phyloP scores from a whole-genome alignment of 2,329 filamentous ascomycete species.

The Metarhizium guizhouense region DNA sequence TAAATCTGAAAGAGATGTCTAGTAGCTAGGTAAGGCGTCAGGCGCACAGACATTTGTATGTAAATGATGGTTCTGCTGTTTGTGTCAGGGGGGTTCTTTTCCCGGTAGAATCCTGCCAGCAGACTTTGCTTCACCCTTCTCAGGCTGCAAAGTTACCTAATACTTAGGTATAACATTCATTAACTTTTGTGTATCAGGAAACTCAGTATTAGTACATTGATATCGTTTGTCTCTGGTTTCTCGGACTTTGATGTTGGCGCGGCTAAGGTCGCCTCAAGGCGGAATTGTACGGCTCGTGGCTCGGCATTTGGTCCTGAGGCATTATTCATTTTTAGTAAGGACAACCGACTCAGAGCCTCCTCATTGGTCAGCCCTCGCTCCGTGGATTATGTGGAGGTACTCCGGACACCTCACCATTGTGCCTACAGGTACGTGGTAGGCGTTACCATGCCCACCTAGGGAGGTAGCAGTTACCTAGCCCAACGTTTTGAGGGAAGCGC shows the following conservation, averaged over 20 bases:
- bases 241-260: no score
- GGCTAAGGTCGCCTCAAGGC: constrained; percentile 5
- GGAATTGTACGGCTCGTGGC: constrained; percentile 8
- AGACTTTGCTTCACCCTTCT: not conserved
- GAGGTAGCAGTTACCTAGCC: not conserved
- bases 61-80: not conserved
- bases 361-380: not conserved
- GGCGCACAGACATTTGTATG: no score
- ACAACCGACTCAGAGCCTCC: not conserved
- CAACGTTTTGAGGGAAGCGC: not conserved
- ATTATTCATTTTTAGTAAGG: not conserved
- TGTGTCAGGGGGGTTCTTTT: not conserved
- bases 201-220: no score
- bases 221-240: no score
- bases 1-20: no score
- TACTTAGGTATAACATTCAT: no score
- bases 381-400: not conserved
- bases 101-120: not conserved
- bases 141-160: no score
- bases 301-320: constrained; percentile 1
- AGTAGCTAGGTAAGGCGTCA: no score
- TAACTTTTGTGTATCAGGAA: no score
- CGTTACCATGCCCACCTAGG: no score
- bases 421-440: no score
- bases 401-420: no score